These are phyloP conservation scores for Tolypocladium endophyticum DNA, from an alignment of 2,329 filamentous ascomycete genomes.

Conservation along the genomic window DNA sequence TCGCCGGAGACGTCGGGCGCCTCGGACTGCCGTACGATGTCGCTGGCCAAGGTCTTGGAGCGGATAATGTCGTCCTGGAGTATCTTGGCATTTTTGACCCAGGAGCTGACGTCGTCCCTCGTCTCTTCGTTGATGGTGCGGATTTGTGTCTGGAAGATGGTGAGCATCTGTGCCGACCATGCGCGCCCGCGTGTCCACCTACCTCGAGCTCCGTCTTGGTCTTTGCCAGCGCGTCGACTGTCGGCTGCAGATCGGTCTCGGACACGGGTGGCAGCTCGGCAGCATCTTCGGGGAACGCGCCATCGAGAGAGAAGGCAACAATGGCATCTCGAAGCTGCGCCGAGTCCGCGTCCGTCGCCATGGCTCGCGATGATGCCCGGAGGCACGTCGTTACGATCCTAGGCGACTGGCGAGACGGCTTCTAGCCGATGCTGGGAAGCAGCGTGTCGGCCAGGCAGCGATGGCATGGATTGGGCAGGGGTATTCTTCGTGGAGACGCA, in stretches of 20 bases:
- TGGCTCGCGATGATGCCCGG: constrained; percentile 5
- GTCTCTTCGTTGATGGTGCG: constrained; percentile 65
- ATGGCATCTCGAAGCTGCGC: constrained; percentile 27
- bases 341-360: constrained; percentile 20
- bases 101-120: constrained; percentile 70
- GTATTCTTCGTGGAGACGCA: background rate
- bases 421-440: background rate
- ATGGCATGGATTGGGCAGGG: background rate
- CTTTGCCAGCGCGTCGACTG: constrained; percentile 25
- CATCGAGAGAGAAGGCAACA: constrained; percentile 28
- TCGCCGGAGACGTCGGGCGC: constrained; percentile 44
- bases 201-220: constrained; percentile 30
- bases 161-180: background rate
- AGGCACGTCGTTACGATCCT: background rate
- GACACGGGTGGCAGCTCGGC: constrained; percentile 25
- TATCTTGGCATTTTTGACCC: constrained; percentile 75
- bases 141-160: constrained; percentile 45
- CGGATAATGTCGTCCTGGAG: constrained; percentile 78
- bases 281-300: constrained; percentile 29
- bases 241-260: constrained; percentile 24
- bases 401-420: background rate
- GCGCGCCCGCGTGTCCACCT: constrained; percentile 2
- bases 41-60: constrained; percentile 67
- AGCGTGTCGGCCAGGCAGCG: background rate
- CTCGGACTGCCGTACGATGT: constrained; percentile 71